Base-by-base conservation (phyloP, 108 stramenopile genomes). In the Cyclotella choctawhatcheeana region DNA sequence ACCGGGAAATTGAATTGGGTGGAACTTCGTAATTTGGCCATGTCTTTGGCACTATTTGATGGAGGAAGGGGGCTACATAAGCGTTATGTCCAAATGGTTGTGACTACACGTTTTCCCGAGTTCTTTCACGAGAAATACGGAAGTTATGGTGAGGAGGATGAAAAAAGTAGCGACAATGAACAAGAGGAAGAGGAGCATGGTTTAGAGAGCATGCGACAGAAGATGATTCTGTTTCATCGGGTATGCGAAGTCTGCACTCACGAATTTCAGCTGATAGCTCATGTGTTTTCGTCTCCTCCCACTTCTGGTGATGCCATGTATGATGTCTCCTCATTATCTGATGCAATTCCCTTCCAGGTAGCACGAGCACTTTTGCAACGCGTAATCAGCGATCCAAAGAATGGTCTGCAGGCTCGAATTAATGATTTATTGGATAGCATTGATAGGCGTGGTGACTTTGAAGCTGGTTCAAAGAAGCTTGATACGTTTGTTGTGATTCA, bases 401-500 rank as follows among this genome's bases (percentile, higher is more conserved):
- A 88, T 79, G 93, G 93, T 14, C 74, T 93, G 51, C 90, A 91
- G 58, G 76, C 93, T 21, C 85, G 87, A 30, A 93, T 93, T 75
- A 88, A 88, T 67, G 86, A 82, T 58, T 74, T 93, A 34, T 64
- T 93, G 64, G 87, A 85, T 5, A 93, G 85, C 44, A 91, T 93
- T 69, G 93, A 93, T 67, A 81, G 85, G 16, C 74, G 77, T 17
- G 89, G 88, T 17, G 93, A 90, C 62, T 90, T 89, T 63, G 89
- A 93, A 65, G 84, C 87, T 1, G 93, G 90, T 33, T 77, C 93
- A 14, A 89, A 91, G 81, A 93, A 93, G 68, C 76, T 93, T 37
- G 93, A 93, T 79, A 93, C 90, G 2, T 93, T 91, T 82, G 93
- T 93, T 2, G 89, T 93, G 37, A 85, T 93, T 68, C 93, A 93